phyloP scores from a whole-genome alignment of 805 yeast genomes.

The Lachancea kluyveri region DNA sequence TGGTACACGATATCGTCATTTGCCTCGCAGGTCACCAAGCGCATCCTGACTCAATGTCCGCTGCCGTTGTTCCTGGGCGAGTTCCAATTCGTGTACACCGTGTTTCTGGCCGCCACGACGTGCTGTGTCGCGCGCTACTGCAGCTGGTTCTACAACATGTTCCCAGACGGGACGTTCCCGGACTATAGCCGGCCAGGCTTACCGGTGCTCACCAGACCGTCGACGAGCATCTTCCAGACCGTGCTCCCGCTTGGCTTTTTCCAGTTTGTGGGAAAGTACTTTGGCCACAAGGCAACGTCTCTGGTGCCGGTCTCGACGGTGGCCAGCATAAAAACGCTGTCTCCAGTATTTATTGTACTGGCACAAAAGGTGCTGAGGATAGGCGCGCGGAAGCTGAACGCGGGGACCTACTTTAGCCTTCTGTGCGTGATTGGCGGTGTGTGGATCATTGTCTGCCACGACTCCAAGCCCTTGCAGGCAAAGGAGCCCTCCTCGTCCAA shows the following conservation, averaged over 20 bases:
- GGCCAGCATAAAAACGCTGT: slow-evolving; percentile 61
- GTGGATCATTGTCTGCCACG: slow-evolving; percentile 26
- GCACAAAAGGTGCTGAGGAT: slow-evolving; percentile 41
- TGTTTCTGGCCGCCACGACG: slow-evolving; percentile 36
- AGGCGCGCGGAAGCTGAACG: slow-evolving; percentile 10
- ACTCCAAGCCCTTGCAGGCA: slow-evolving; percentile 9
- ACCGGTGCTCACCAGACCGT: slow-evolving; percentile 26
- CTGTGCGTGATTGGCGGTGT: slow-evolving; percentile 24
- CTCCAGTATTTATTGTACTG: slow-evolving; percentile 54
- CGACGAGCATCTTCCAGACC: slow-evolving; percentile 38
- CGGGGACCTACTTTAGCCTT: slow-evolving; percentile 20
- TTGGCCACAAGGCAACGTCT: slow-evolving; percentile 59
- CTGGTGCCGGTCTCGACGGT: slow-evolving; percentile 63
- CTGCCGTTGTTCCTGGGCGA: slow-evolving; percentile 62
- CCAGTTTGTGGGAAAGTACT: slow-evolving; percentile 59
- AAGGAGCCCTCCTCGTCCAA: background rate
- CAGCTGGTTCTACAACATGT: slow-evolving; percentile 30
- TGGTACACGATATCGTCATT: slow-evolving; percentile 62
- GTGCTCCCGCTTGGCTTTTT: slow-evolving; percentile 60
- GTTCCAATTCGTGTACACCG: slow-evolving; percentile 52
- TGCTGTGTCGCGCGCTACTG: slow-evolving; percentile 31
- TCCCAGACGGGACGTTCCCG: slow-evolving; percentile 56
- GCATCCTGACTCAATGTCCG: slow-evolving; percentile 47
- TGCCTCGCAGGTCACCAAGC: slow-evolving; percentile 59
- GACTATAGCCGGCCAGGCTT: slow-evolving; percentile 15